A percentile compares a stretch with the other conserved stretches of the same genome.
Evolutionary conservation across 768 basidiomycete species (phyloP).

Genomic region (Rhizopogon vinicolor): DNA sequence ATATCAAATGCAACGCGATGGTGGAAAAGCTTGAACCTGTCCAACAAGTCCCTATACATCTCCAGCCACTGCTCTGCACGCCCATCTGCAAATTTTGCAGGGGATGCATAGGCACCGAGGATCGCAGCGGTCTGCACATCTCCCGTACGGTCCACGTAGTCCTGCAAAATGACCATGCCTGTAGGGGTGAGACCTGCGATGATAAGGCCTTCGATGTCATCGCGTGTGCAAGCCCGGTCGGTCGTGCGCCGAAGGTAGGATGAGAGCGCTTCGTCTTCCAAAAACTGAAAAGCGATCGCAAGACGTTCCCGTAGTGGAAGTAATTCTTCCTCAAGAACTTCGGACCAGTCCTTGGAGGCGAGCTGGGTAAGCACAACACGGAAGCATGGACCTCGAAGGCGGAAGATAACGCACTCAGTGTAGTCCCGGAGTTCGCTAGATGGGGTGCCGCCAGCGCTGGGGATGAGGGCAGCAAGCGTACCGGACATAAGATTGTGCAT

Average conservation of each 20-base stretch:
- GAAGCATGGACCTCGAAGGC: slow-evolving; percentile 75
- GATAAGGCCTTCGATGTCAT: slow-evolving; percentile 72
- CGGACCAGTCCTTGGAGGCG: slow-evolving; percentile 69
- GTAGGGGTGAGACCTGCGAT: slow-evolving; percentile 67
- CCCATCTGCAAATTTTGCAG: slow-evolving; percentile 49
- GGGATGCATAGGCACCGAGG: slow-evolving; percentile 51
- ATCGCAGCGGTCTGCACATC: slow-evolving; percentile 34
- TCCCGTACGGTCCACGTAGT: slow-evolving; percentile 40
- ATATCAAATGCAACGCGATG: slow-evolving; percentile 72
- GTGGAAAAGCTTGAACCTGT: slow-evolving; percentile 64
- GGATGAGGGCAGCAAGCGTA: slow-evolving; percentile 65
- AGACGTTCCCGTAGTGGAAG: slow-evolving; percentile 80
- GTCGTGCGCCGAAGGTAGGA: slow-evolving; percentile 60
- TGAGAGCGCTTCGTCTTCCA: slow-evolving; percentile 67
- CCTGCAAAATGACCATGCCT: slow-evolving; percentile 69
- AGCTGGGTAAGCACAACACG: slow-evolving; percentile 74
- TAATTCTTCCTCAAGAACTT: slow-evolving; percentile 74
- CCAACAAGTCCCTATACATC: slow-evolving; percentile 59
- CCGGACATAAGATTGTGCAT: slow-evolving; percentile 58
- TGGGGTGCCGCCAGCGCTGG: slow-evolving; percentile 32
- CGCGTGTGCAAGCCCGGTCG: slow-evolving; percentile 47
- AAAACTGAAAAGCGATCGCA: slow-evolving; percentile 78
- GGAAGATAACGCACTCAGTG: slow-evolving; percentile 62
- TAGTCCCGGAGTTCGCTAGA: slow-evolving; percentile 61
- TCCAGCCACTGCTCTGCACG: slow-evolving; percentile 60